Percentiles rank a stretch among this genome's conserved stretches.
Conservation (phyloP, 78 protist genomes). For the Acrasis kona region DNA sequence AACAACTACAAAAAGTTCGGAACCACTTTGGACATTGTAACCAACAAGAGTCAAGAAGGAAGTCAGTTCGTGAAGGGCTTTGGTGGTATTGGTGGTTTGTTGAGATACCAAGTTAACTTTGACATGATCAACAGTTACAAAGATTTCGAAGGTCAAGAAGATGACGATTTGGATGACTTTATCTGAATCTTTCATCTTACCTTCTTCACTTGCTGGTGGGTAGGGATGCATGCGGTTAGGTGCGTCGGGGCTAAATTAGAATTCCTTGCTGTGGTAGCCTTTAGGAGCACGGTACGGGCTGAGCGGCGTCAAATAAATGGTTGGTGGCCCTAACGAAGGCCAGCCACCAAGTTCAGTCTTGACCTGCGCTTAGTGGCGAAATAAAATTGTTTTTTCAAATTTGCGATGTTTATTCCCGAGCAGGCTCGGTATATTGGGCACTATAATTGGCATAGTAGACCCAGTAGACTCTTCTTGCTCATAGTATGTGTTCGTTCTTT, state of each 20-base stretch:
- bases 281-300: not conserved
- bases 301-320: not conserved
- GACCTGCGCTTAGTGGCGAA: not conserved
- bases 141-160: slow-evolving; percentile 13
- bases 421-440: not conserved
- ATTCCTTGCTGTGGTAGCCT: not conserved
- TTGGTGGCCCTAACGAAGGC: not conserved
- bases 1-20: slow-evolving; percentile 87
- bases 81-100: slow-evolving; percentile 95
- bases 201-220: not conserved
- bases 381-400: not conserved
- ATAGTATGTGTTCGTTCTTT: too few relatives aligned
- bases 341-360: not conserved
- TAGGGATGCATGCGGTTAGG: not conserved
- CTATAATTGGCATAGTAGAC: too few relatives aligned
- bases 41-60: slow-evolving; percentile 97
- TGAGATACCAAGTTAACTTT: slow-evolving; percentile 76
- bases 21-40: slow-evolving; percentile 82
- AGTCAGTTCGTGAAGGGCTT: slow-evolving; percentile 96
- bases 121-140: slow-evolving; percentile 7
- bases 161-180: slow-evolving; percentile 29
- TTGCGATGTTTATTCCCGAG: not conserved
- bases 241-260: too few relatives aligned
- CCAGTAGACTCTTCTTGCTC: too few relatives aligned
- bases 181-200: not conserved